Percentiles rank a stretch among this genome's conserved stretches.
Conservation (phyloP, 225 moss, liverwort and hornwort species). For the Polytrichum formosum region DNA sequence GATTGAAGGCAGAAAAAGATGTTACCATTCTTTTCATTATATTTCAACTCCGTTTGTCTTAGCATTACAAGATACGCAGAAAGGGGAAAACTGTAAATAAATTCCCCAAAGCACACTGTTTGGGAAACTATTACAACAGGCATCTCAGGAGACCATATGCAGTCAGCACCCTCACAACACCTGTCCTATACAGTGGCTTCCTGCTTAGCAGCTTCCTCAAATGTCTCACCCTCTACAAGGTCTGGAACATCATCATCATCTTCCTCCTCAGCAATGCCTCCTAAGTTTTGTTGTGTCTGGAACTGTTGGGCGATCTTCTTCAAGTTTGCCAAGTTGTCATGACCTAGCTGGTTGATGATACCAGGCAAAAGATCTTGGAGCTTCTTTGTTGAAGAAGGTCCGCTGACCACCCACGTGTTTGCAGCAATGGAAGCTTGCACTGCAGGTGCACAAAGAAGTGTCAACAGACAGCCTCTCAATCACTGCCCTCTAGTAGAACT, state of each 20-base stretch:
- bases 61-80: slow-evolving; percentile 2
- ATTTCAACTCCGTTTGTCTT: background rate
- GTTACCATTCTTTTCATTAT: background rate
- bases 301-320: slow-evolving; percentile 51
- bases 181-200: slow-evolving; percentile 25
- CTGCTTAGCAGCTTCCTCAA: slow-evolving; percentile 52
- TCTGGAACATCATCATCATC: slow-evolving; percentile 58
- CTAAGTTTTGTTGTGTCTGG: slow-evolving; percentile 47
- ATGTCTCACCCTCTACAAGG: slow-evolving; percentile 45
- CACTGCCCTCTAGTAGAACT: too few relatives aligned
- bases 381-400: slow-evolving; percentile 65
- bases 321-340: slow-evolving; percentile 53
- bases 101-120: too few relatives aligned
- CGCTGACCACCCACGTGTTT: slow-evolving; percentile 69
- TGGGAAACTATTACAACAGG: background rate
- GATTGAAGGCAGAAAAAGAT: background rate
- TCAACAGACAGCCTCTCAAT: too few relatives aligned
- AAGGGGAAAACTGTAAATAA: background rate
- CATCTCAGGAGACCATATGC: background rate
- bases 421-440: slow-evolving; percentile 69
- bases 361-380: slow-evolving; percentile 56
- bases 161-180: background rate
- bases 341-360: slow-evolving; percentile 63
- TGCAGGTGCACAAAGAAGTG: slow-evolving; percentile 16
- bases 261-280: slow-evolving; percentile 54